phyloP scores from a whole-genome alignment of 2,329 filamentous ascomycete species.

The Periconia sp. region DNA sequence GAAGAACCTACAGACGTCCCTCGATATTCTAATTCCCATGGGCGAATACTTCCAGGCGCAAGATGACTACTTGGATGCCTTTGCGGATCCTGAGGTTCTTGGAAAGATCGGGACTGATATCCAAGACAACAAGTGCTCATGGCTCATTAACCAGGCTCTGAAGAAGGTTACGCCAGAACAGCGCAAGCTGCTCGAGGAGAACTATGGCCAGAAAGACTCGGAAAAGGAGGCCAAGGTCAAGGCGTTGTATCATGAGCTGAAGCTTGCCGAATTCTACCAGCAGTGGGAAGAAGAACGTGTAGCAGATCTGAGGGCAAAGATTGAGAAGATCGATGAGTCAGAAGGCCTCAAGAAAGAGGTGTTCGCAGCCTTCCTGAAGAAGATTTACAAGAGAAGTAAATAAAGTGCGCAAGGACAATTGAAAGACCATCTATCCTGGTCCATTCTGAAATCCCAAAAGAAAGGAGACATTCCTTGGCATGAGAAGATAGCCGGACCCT shows the following conservation, averaged over 20 bases:
- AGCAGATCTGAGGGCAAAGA: constrained; percentile 75
- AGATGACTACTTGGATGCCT: constrained; percentile 99
- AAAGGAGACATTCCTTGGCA: too few relatives aligned
- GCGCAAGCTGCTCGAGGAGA: constrained; percentile 83
- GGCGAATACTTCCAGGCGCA: constrained; percentile 99
- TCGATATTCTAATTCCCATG: constrained; percentile 93
- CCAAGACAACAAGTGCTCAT: constrained; percentile 99
- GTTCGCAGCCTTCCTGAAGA: constrained; percentile 87
- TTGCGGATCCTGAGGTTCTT: constrained; percentile 87
- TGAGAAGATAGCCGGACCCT: too few relatives aligned
- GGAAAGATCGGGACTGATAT: constrained; percentile 99
- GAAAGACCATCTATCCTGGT: too few relatives aligned
- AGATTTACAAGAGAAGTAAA: constrained; percentile 99
- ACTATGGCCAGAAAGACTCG: constrained; percentile 92
- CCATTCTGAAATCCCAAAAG: too few relatives aligned
- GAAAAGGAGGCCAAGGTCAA: constrained; percentile 85
- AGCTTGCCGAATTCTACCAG: constrained; percentile 82
- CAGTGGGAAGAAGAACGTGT: constrained; percentile 90
- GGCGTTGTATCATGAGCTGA: constrained; percentile 83
- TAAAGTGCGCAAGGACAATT: too few relatives aligned
- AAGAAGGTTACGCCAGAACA: constrained; percentile 81
- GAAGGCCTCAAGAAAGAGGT: constrained; percentile 88
- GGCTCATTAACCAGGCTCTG: constrained; percentile 95
- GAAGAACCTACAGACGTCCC: constrained; percentile 85
- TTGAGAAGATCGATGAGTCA: constrained; percentile 81